These are phyloP conservation scores for Colletotrichum phormii DNA, from an alignment of 2,329 filamentous ascomycete species.

Conservation along the genomic window DNA sequence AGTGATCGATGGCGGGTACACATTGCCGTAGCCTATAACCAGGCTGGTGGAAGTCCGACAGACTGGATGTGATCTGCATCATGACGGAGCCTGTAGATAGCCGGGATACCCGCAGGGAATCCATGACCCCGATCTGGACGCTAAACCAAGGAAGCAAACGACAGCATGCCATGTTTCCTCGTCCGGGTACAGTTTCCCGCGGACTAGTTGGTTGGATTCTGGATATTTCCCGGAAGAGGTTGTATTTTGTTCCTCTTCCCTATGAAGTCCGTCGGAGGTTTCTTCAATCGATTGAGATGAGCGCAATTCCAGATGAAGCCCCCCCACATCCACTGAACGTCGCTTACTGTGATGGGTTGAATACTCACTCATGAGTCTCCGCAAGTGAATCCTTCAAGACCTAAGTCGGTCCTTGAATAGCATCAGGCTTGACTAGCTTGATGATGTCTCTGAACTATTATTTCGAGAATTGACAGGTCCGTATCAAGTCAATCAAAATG, in stretches of 20 bases:
- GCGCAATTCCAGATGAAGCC: neutral
- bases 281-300: neutral
- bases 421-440: neutral
- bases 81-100: neutral
- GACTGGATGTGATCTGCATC: neutral
- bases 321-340: neutral
- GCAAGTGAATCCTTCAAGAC: neutral
- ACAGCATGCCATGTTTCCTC: neutral
- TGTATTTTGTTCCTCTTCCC: neutral
- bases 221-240: neutral
- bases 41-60: constrained; percentile 1
- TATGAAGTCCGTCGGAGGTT: neutral
- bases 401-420: neutral
- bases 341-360: neutral
- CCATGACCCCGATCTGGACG: neutral
- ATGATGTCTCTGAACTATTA: neutral
- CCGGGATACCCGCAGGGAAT: neutral
- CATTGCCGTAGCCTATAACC: neutral
- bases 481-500: neutral
- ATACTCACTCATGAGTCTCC: neutral
- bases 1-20: neutral
- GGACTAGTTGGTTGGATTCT: neutral
- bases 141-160: neutral
- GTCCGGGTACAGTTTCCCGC: neutral
- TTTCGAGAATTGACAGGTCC: neutral